A percentile compares a stretch with the other conserved stretches of the same genome.
Evolutionary conservation across 768 basidiomycete genomes (phyloP).

Genomic region (Crepidotus variabilis): DNA sequence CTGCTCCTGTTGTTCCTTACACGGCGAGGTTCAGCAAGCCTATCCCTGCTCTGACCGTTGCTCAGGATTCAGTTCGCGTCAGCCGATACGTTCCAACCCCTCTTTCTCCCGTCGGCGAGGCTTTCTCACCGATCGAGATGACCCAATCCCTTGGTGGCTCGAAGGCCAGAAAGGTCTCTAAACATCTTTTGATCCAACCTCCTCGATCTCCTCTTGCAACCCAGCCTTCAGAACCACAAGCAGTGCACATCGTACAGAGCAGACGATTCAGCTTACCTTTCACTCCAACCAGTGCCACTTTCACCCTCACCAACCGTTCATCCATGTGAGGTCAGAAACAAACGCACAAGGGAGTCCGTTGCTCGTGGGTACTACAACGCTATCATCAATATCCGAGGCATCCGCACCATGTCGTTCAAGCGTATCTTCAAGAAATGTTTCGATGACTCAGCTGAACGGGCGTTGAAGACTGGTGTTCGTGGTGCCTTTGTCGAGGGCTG

Average conservation of each 20-base stretch:
- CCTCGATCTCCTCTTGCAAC: background rate
- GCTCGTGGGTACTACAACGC: constrained; percentile 85
- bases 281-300: constrained; percentile 38
- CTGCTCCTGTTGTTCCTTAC: constrained; percentile 5
- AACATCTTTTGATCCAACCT: background rate
- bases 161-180: background rate
- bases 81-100: background rate
- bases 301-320: constrained; percentile 10
- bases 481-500: constrained; percentile 89
- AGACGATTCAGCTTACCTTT: constrained; percentile 59
- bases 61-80: background rate
- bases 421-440: constrained; percentile 67
- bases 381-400: constrained; percentile 80
- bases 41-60: background rate
- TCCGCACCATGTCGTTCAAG: constrained; percentile 86
- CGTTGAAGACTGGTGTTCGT: constrained; percentile 62
- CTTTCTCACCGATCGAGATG: background rate
- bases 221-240: background rate
- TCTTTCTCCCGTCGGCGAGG: background rate
- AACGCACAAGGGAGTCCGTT: constrained; percentile 81
- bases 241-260: background rate
- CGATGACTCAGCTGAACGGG: constrained; percentile 53
- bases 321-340: constrained; percentile 72
- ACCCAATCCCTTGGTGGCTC: background rate
- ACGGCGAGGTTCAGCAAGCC: background rate